Percentiles rank a stretch among this genome's conserved stretches.
These are phyloP conservation scores for Priceomyces fermenticarens DNA, from an alignment of 805 yeast species.

Conservation along the genomic window DNA sequence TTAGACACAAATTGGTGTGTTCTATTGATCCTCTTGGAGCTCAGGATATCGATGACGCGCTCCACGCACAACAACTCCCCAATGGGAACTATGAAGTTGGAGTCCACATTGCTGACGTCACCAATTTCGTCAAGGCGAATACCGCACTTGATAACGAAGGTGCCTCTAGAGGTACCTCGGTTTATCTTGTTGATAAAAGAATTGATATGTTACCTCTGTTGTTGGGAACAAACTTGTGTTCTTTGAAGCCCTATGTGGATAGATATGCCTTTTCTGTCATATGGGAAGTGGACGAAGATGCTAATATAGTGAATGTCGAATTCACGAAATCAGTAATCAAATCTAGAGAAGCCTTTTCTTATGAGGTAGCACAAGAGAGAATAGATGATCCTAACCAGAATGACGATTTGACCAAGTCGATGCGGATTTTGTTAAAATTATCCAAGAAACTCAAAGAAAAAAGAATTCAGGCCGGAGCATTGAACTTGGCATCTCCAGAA, in stretches of 20 bases:
- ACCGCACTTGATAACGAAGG: slow-evolving; percentile 94
- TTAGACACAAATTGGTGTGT: slow-evolving; percentile 86
- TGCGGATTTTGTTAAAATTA: slow-evolving; percentile 75
- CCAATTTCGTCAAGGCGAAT: slow-evolving; percentile 91
- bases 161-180: slow-evolving; percentile 96
- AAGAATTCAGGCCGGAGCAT: slow-evolving; percentile 91
- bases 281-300: slow-evolving; percentile 90
- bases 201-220: slow-evolving; percentile 97
- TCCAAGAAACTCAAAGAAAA: slow-evolving; percentile 83
- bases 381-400: slow-evolving; percentile 74
- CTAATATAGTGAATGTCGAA: slow-evolving; percentile 74
- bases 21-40: slow-evolving; percentile 97
- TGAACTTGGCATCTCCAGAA: slow-evolving; percentile 95
- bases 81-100: slow-evolving; percentile 97
- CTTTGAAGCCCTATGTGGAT: slow-evolving; percentile 91
- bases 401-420: slow-evolving; percentile 86
- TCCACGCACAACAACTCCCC: slow-evolving; percentile 80
- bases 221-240: slow-evolving; percentile 93
- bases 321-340: slow-evolving; percentile 85
- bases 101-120: slow-evolving; percentile 98
- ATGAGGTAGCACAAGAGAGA: slow-evolving; percentile 87
- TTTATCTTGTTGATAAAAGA: slow-evolving; percentile 94
- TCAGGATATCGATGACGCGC: slow-evolving; percentile 96
- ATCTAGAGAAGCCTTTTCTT: slow-evolving; percentile 92
- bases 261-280: slow-evolving; percentile 92